Evolutionary conservation across 208 protist genomes (phyloP).

Genomic region (Wallacemonas sp.): DNA sequence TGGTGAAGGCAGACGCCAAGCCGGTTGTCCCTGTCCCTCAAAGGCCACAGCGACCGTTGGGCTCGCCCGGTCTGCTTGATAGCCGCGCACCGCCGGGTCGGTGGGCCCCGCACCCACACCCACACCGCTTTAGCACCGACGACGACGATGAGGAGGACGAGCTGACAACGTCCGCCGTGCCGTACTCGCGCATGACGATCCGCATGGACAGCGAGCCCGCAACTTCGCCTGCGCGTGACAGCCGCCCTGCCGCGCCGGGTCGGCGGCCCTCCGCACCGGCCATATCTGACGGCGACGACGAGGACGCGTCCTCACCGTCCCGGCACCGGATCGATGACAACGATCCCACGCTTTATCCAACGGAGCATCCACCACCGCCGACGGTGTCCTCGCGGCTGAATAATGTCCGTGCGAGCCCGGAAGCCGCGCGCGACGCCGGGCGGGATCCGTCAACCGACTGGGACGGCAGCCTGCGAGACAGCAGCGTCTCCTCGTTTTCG

Average conservation of each 20-base stretch:
- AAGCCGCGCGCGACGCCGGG: too few species aligned
- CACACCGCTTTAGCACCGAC: background rate
- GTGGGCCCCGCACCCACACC: background rate
- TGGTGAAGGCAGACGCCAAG: background rate
- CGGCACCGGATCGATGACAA: conserved; percentile 17
- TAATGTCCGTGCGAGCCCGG: too few species aligned
- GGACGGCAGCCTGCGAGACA: background rate
- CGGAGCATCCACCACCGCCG: background rate
- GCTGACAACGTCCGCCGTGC: background rate
- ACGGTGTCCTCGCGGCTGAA: background rate
- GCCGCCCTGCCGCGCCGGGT: background rate
- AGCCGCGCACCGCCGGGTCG: background rate
- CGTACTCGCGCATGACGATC: conserved; percentile 2
- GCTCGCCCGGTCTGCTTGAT: background rate
- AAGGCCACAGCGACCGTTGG: background rate
- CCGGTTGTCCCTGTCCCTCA: background rate
- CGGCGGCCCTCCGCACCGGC: background rate
- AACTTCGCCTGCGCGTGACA: background rate
- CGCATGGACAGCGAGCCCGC: background rate
- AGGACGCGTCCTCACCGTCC: background rate
- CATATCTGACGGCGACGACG: background rate
- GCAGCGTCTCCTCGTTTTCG: background rate
- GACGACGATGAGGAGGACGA: background rate
- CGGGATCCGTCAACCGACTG: background rate
- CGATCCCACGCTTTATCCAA: background rate